phyloP scores from a whole-genome alignment of 306 rosid genomes.

The Corylus heterophylla region DNA sequence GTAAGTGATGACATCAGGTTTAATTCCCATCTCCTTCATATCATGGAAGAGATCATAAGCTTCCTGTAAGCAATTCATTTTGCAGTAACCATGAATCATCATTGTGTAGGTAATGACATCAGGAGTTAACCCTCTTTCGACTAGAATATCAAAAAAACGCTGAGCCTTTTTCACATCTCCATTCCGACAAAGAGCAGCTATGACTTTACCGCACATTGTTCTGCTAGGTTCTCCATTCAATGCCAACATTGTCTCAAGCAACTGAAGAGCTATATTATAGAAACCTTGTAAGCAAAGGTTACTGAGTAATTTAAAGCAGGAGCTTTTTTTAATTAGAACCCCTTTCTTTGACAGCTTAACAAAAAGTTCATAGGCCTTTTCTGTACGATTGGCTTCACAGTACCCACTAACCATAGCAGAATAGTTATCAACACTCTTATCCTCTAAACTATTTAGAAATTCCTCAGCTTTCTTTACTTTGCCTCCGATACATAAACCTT shows the following conservation, averaged over 20 bases:
- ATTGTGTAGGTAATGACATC: conserved; percentile 68
- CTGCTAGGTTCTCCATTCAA: conserved; percentile 52
- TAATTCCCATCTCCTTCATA: conserved; percentile 63
- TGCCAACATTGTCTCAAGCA: conserved; percentile 46
- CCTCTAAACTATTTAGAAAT: conserved; percentile 48
- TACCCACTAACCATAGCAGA: conserved; percentile 73
- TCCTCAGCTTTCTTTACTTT: conserved; percentile 62
- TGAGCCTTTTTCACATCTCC: conserved; percentile 54
- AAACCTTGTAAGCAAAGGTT: conserved; percentile 55
- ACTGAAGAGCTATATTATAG: conserved; percentile 31
- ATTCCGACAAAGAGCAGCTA: conserved; percentile 57
- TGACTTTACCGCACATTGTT: conserved; percentile 50
- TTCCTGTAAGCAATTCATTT: conserved; percentile 47
- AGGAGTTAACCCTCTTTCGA: conserved; percentile 47
- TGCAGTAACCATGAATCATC: conserved; percentile 75
- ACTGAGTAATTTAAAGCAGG: conserved; percentile 50
- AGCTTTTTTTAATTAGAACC: conserved; percentile 30
- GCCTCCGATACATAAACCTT: conserved; percentile 66
- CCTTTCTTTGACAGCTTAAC: conserved; percentile 48
- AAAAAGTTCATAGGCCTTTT: conserved; percentile 52
- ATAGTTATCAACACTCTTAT: conserved; percentile 52
- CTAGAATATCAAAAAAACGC: conserved; percentile 43
- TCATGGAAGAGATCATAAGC: conserved; percentile 66
- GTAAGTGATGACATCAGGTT: conserved; percentile 69
- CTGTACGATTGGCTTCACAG: conserved; percentile 51